Conservation (phyloP, 176 grass and related monocot species). For the Oryza australiensis region DNA sequence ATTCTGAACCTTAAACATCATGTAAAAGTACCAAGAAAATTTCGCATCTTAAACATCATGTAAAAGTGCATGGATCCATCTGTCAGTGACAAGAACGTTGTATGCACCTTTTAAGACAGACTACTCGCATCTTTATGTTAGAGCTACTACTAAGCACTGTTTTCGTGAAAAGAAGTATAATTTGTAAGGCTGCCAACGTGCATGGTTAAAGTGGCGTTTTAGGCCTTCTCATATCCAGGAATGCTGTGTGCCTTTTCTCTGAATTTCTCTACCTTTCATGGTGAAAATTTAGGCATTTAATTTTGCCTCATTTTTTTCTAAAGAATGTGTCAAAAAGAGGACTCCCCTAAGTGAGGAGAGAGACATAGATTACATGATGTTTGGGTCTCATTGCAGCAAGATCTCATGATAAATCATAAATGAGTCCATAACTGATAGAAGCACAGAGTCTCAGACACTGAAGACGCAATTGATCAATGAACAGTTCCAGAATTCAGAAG, state of each 20-base stretch:
- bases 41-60: neutral
- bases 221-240: neutral
- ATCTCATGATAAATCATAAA: neutral
- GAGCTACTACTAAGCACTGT: neutral
- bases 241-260: neutral
- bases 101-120: slow-evolving; percentile 31
- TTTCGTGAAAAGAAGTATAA: slow-evolving; percentile 26
- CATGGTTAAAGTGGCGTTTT: slow-evolving; percentile 34
- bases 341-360: neutral
- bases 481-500: neutral
- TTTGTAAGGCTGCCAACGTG: slow-evolving; percentile 37
- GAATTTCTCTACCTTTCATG: neutral
- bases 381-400: neutral
- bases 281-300: neutral
- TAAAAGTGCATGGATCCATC: neutral
- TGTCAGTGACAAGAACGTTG: neutral
- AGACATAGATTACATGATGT: neutral
- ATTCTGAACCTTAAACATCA: neutral
- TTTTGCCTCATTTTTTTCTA: neutral
- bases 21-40: neutral
- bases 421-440: neutral
- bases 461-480: neutral
- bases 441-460: neutral
- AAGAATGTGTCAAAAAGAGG: neutral
- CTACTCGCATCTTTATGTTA: slow-evolving; percentile 9